Percentiles rank a stretch among this genome's conserved stretches.
phyloP scores from a whole-genome alignment of 225 moss, liverwort and hornwort genomes.

The Asterella californica region DNA sequence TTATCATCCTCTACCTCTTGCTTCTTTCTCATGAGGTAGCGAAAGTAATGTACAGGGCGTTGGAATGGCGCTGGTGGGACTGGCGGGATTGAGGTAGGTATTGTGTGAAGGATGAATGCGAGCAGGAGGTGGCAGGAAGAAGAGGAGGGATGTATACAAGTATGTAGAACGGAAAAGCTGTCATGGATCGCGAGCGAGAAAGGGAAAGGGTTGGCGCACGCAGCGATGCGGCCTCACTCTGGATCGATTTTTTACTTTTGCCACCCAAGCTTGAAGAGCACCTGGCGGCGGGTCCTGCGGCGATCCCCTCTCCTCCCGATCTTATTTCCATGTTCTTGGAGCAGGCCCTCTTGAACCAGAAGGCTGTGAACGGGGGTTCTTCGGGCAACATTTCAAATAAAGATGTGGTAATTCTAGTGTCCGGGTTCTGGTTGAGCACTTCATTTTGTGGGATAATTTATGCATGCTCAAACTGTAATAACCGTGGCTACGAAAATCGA shows the following conservation, averaged over 20 bases:
- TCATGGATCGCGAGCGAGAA: constrained; percentile 65
- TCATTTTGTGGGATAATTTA: neutral
- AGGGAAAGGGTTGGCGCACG: constrained; percentile 71
- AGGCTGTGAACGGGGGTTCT: constrained; percentile 47
- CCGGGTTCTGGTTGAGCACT: neutral
- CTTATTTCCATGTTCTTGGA: constrained; percentile 91
- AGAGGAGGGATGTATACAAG: constrained; percentile 20
- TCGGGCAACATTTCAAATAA: constrained; percentile 46
- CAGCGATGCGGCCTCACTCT: constrained; percentile 76
- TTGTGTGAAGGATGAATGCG: constrained; percentile 18
- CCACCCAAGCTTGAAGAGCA: constrained; percentile 92
- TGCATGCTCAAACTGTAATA: neutral
- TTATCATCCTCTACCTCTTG: neutral
- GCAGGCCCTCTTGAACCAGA: constrained; percentile 81
- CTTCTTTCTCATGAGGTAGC: neutral
- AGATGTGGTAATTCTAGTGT: constrained; percentile 44
- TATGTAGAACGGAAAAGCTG: constrained; percentile 32
- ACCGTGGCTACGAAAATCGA: no score
- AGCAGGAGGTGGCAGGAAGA: neutral
- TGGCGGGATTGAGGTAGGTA: neutral
- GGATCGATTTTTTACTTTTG: constrained; percentile 92
- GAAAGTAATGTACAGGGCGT: neutral
- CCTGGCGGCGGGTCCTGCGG: constrained; percentile 52
- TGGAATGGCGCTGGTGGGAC: neutral
- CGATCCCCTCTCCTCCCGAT: constrained; percentile 62